Evolutionary conservation across 202 grass and related monocot genomes (phyloP), one percentile per base, ranked within the genome.

Genomic region (Schoenoplectus triqueter): DNA sequence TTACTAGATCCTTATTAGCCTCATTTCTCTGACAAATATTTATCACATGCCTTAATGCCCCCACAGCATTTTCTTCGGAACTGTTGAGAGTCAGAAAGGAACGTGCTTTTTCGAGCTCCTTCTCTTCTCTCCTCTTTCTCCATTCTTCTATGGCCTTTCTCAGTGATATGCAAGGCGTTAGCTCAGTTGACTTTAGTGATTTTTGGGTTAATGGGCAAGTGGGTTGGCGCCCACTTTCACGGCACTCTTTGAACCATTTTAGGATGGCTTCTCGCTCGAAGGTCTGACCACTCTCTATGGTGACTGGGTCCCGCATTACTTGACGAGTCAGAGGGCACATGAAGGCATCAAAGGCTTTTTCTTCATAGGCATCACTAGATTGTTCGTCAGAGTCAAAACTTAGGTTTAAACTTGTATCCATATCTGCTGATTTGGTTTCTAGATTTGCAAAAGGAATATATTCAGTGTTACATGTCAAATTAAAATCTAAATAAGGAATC

Each of bases 181-280:
- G 54, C 13, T 90, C 89, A n/a, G 86, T 91, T 79, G 59, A 87
- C 45, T 80, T 81, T 6, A 97, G 91, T 86, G 92, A 89, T 9
- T 54, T 62, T 50, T 91, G 87, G 0, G 94, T 97, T 48, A 94
- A 82, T 0, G 94, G 94, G 86, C 94, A 97, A 2, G 92, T 92
- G 55, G 87, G 84, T 49, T 76, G 81, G 81, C 90, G 81, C 42
- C 92, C 90, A 7, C 19, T 92, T 82, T 97, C 90, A 41, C 87
- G 78, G 88, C 92, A 97, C 80, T 97, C 88, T 19, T 77, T 82
- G 79, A 97, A 92, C 92, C 94, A 97, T 82, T 97, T 94, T 50
- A 87, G 80, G 76, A 97, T 97, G 67, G 94, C 92, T 82, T 92
- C 90, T 3, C 50, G 87, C 79, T 97, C 95, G 10, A 97, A 97